A percentile compares a stretch with the other conserved stretches of the same genome.
These are phyloP conservation scores for Cymbidium sinense DNA, from an alignment of 106 monocot species.

Conservation along the genomic window DNA sequence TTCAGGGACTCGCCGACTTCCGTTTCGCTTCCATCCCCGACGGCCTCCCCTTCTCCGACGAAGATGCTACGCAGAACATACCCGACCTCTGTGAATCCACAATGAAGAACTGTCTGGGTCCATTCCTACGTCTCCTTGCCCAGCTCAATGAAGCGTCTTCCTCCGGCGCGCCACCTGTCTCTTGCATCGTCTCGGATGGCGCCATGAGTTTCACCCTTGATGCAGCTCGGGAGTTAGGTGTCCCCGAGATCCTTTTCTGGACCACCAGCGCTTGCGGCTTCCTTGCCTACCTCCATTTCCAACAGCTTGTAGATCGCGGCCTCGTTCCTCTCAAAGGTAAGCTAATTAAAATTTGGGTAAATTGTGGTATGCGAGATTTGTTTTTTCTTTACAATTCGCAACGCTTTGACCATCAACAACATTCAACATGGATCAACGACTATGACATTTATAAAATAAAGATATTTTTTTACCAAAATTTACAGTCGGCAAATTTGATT, in stretches of 20 bases:
- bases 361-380: too few species aligned
- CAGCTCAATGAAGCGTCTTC: not conserved
- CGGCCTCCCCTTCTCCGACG: constrained; percentile 9
- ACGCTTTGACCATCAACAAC: too few species aligned
- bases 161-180: not conserved
- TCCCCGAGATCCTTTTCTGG: not conserved
- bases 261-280: constrained; percentile 12
- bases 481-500: too few species aligned
- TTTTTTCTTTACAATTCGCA: too few species aligned
- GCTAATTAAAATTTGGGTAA: not conserved
- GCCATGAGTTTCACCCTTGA: constrained; percentile 17
- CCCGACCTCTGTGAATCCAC: constrained; percentile 11
- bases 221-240: constrained; percentile 9
- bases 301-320: constrained; percentile 1
- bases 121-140: constrained; percentile 5
- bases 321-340: constrained; percentile 9
- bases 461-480: too few species aligned
- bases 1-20: constrained; percentile 10
- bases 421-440: too few species aligned
- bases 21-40: constrained; percentile 9
- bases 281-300: not conserved
- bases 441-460: too few species aligned
- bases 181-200: constrained; percentile 14
- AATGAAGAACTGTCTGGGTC: constrained; percentile 7
- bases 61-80: constrained; percentile 16